A percentile compares a stretch with the other conserved stretches of the same genome.
Evolutionary conservation across 129 eudicot species (phyloP).

Genomic region (Pulicaria dysenterica): DNA sequence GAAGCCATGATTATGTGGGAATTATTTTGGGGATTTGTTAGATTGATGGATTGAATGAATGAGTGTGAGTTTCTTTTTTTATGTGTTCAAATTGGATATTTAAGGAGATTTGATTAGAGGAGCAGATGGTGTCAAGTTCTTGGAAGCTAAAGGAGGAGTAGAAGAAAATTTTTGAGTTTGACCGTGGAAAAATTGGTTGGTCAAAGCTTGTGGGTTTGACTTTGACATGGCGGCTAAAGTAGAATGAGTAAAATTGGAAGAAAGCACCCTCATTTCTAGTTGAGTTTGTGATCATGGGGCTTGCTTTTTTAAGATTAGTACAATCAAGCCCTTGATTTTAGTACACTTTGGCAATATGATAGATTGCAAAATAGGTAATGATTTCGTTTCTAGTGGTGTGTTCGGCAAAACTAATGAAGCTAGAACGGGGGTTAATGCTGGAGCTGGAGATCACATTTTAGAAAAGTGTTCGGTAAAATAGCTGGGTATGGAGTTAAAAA

Average conservation of each 20-base stretch:
- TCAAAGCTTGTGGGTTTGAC: slow-evolving; percentile 90
- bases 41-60: neutral
- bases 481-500: too few species aligned
- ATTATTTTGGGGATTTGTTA: neutral
- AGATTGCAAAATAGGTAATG: too few species aligned
- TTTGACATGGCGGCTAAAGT: slow-evolving; percentile 65
- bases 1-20: slow-evolving; percentile 54
- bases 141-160: slow-evolving; percentile 41
- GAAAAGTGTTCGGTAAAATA: too few species aligned
- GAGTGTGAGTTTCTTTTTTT: slow-evolving; percentile 15
- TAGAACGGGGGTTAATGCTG: too few species aligned
- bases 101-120: slow-evolving; percentile 21
- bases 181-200: slow-evolving; percentile 64
- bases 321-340: slow-evolving; percentile 1
- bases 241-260: slow-evolving; percentile 18
- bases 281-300: slow-evolving; percentile 1
- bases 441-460: too few species aligned
- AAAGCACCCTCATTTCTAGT: slow-evolving; percentile 13
- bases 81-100: slow-evolving; percentile 28
- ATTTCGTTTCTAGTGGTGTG: too few species aligned
- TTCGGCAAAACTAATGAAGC: too few species aligned
- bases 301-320: neutral
- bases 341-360: too few species aligned
- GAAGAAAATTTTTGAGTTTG: slow-evolving; percentile 47
- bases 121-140: slow-evolving; percentile 26